Evolutionary conservation across 495 filamentous ascomycete species (phyloP).

Genomic region (Massariosphaeria phaeospora): DNA sequence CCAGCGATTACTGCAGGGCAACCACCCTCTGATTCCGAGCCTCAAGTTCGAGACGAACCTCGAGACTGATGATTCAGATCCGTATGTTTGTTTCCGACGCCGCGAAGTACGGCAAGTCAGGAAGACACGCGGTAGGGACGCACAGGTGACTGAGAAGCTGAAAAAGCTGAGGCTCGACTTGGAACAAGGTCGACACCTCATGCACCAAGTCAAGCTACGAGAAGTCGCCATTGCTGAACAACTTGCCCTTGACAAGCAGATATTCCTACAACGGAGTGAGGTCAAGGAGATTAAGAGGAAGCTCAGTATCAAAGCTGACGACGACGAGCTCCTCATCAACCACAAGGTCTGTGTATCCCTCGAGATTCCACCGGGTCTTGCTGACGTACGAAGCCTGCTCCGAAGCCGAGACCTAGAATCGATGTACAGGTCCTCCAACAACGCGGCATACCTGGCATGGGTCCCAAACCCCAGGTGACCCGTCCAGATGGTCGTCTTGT

Average conservation of each 20-base stretch:
- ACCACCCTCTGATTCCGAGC: slow-evolving; percentile 62
- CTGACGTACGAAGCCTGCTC: slow-evolving; percentile 34
- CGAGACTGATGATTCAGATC: slow-evolving; percentile 92
- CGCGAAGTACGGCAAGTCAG: slow-evolving; percentile 90
- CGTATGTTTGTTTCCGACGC: slow-evolving; percentile 96
- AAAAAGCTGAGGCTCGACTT: slow-evolving; percentile 86
- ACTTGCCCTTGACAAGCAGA: slow-evolving; percentile 61
- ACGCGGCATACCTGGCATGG: slow-evolving; percentile 23
- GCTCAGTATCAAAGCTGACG: slow-evolving; percentile 81
- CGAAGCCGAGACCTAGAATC: slow-evolving; percentile 48
- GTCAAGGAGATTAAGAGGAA: slow-evolving; percentile 84
- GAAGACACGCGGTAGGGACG: slow-evolving; percentile 90
- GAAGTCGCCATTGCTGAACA: slow-evolving; percentile 74
- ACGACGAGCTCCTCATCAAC: slow-evolving; percentile 86
- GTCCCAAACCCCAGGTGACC: slow-evolving; percentile 36
- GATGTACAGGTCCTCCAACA: slow-evolving; percentile 50
- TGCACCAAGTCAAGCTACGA: slow-evolving; percentile 68
- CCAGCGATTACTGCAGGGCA: slow-evolving; percentile 58
- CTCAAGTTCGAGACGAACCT: slow-evolving; percentile 89
- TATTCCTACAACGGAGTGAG: slow-evolving; percentile 74
- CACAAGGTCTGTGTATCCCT: slow-evolving; percentile 62
- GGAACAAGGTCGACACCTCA: slow-evolving; percentile 78
- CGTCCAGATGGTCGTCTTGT: slow-evolving; percentile 65
- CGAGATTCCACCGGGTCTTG: background rate
- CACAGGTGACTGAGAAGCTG: slow-evolving; percentile 89